phyloP scores from a whole-genome alignment of 768 basidiomycete species.

The Hirschioporus abietinus region DNA sequence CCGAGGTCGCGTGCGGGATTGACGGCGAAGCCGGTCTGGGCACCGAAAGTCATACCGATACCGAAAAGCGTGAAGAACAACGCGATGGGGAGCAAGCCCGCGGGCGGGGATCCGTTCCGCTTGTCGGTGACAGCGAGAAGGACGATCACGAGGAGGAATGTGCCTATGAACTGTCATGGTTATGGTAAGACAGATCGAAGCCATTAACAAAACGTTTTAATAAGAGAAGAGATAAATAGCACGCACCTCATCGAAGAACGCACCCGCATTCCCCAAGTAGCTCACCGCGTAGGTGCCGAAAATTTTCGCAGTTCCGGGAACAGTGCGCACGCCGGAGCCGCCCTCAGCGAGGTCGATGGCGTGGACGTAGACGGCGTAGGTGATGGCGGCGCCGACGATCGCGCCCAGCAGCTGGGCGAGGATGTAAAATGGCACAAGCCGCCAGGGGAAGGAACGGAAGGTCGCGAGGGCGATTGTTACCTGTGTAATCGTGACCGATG shows the following conservation, averaged over 20 bases:
- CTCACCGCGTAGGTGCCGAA: conserved; percentile 60
- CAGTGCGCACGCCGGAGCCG: conserved; percentile 45
- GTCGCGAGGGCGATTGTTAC: conserved; percentile 68
- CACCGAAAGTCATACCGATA: conserved; percentile 51
- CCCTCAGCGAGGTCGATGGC: conserved; percentile 67
- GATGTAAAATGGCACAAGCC: conserved; percentile 70
- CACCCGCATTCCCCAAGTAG: conserved; percentile 5
- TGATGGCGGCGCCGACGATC: conserved; percentile 47
- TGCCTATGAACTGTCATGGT: conserved; percentile 42
- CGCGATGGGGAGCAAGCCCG: conserved; percentile 48
- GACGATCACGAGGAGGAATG: conserved; percentile 48
- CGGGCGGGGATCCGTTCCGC: conserved; percentile 40
- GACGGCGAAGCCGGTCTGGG: conserved; percentile 58
- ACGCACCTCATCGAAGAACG: neutral
- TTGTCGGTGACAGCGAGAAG: conserved; percentile 52
- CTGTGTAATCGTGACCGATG: conserved; percentile 25
- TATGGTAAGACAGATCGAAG: neutral
- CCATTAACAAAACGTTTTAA: neutral
- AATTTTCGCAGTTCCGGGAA: conserved; percentile 48
- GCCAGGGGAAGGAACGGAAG: conserved; percentile 73
- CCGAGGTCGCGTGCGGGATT: conserved; percentile 74
- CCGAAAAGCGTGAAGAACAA: conserved; percentile 55
- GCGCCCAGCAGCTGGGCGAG: conserved; percentile 62
- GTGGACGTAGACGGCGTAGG: conserved; percentile 63
- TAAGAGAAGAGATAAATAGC: neutral